Conservation (phyloP, 148 eudicot species). For the Silene conica region DNA sequence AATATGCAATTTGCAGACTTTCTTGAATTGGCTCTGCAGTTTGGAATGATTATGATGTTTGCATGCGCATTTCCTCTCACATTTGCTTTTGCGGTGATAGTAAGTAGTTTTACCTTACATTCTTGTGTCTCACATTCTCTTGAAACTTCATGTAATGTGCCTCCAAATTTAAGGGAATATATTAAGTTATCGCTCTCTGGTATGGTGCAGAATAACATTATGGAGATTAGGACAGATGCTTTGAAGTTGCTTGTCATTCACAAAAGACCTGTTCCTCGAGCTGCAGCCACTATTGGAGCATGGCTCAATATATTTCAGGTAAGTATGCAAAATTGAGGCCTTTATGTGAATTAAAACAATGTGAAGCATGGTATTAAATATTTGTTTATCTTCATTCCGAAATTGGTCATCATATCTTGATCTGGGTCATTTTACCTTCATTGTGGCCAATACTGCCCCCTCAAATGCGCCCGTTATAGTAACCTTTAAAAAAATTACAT, state of each 20-base stretch:
- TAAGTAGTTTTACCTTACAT: conserved; percentile 21
- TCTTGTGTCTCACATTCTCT: not conserved
- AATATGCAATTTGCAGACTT: conserved; percentile 56
- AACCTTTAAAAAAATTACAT: not conserved
- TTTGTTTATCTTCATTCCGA: not conserved
- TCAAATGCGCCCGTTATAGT: not conserved
- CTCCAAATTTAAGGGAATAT: not conserved
- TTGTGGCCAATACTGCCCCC: too few species aligned
- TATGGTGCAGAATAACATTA: conserved; percentile 67
- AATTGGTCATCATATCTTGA: not conserved
- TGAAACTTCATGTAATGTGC: not conserved
- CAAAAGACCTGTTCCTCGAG: conserved; percentile 81
- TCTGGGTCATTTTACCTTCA: not conserved
- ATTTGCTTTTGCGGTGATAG: conserved; percentile 77
- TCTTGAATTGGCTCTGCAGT: conserved; percentile 84
- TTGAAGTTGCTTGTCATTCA: conserved; percentile 74
- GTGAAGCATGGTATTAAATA: not conserved
- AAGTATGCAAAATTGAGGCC: not conserved
- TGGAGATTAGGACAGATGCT: conserved; percentile 91
- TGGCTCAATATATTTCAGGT: conserved; percentile 97
- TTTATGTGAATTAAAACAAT: not conserved
- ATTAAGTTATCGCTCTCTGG: not conserved
- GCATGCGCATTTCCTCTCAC: conserved; percentile 94
- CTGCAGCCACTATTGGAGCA: conserved; percentile 89
- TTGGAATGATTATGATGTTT: conserved; percentile 99